phyloP scores from a whole-genome alignment of 257 asterid genomes.

The Solanum commersonii region DNA sequence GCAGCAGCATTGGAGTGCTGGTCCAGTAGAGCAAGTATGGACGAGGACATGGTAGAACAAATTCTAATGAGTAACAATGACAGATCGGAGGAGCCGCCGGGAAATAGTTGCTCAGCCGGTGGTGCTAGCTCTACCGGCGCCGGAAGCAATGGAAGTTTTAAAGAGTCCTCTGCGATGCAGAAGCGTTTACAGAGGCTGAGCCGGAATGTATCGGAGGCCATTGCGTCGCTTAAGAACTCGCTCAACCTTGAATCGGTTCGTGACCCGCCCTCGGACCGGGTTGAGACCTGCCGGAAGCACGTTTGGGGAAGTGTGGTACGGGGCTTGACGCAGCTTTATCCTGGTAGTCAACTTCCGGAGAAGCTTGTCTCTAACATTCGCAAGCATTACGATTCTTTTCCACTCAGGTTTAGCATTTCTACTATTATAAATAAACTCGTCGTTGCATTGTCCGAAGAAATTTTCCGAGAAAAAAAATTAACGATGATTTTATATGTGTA shows the following conservation, averaged over 20 bases:
- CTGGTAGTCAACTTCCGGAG: constrained; percentile 95
- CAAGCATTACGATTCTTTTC: constrained; percentile 91
- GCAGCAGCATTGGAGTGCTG: constrained; percentile 96
- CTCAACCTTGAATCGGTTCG: constrained; percentile 64
- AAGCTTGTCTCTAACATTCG: constrained; percentile 85
- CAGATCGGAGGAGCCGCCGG: constrained; percentile 74
- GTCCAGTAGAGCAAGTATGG: constrained; percentile 83
- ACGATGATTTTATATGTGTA: neutral
- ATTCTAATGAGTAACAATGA: constrained; percentile 71
- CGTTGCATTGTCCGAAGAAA: neutral
- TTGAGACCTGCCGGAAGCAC: constrained; percentile 52
- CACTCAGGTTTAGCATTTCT: constrained; percentile 49
- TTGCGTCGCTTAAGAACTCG: constrained; percentile 80
- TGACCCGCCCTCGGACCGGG: constrained; percentile 35
- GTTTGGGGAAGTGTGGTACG: constrained; percentile 88
- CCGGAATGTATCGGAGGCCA: constrained; percentile 90
- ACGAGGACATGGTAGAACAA: constrained; percentile 91
- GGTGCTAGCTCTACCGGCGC: constrained; percentile 12
- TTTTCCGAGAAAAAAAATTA: no score
- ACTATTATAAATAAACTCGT: neutral
- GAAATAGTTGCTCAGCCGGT: constrained; percentile 10
- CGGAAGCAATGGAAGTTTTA: constrained; percentile 21
- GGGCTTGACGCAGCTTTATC: constrained; percentile 92
- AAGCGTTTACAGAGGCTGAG: constrained; percentile 70
- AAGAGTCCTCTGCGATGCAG: constrained; percentile 70